phyloP scores from a whole-genome alignment of 192 early-diverging fungal genomes.

The Umbelopsis sp. region DNA sequence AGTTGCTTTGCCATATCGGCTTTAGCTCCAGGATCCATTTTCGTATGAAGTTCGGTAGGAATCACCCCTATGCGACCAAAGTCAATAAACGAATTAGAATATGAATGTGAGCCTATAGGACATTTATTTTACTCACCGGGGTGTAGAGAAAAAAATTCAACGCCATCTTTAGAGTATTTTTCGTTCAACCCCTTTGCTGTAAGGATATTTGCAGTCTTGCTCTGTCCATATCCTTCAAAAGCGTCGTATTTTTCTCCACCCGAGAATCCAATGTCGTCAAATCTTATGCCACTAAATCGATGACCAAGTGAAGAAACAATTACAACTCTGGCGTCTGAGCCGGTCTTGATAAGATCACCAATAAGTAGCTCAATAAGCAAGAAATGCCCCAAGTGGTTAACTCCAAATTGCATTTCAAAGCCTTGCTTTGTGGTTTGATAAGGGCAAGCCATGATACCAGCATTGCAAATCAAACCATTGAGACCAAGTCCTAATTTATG shows the following conservation, averaged over 20 bases:
- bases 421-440: conserved; percentile 55
- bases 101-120: neutral
- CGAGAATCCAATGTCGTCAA: conserved; percentile 9
- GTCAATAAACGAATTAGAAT: neutral
- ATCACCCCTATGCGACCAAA: neutral
- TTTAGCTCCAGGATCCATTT: neutral
- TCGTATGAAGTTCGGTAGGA: neutral
- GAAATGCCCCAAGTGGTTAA: conserved; percentile 57
- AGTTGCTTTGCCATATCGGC: neutral
- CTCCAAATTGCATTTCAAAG: conserved; percentile 58
- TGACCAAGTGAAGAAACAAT: conserved; percentile 40
- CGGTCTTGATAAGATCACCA: conserved; percentile 22
- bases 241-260: conserved; percentile 1
- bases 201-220: conserved; percentile 56
- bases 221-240: conserved; percentile 25
- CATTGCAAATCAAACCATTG: conserved; percentile 53
- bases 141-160: conserved; percentile 18
- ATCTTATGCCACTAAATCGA: neutral
- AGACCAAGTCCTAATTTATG: conserved; percentile 23
- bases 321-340: conserved; percentile 33
- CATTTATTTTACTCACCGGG: neutral
- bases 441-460: conserved; percentile 49
- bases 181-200: conserved; percentile 32
- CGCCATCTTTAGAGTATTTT: neutral
- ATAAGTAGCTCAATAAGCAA: conserved; percentile 46